Conservation (phyloP, 75 land plant genomes). For the Chamaecyparis obtusa region DNA sequence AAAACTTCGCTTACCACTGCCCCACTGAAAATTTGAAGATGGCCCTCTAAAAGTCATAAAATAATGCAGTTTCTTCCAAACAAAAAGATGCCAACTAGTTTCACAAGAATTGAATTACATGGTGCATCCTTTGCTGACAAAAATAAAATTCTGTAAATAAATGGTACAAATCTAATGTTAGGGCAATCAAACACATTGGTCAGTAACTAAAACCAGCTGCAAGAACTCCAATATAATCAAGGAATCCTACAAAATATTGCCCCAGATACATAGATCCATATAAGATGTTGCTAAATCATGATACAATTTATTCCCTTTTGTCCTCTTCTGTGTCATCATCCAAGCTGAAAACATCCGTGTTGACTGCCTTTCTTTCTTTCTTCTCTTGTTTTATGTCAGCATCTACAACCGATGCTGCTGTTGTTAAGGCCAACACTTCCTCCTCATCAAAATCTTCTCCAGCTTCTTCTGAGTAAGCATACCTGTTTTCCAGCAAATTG, state of each 20-base stretch:
- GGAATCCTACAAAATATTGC: background rate
- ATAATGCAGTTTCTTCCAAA: background rate
- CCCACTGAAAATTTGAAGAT: background rate
- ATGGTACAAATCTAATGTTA: background rate
- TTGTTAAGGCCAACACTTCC: slow-evolving; percentile 29
- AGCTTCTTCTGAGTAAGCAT: slow-evolving; percentile 44
- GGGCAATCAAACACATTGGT: slow-evolving; percentile 5
- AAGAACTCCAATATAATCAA: slow-evolving; percentile 5
- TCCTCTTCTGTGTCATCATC: slow-evolving; percentile 59
- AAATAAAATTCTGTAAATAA: background rate
- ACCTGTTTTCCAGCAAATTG: slow-evolving; percentile 21
- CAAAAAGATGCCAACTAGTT: background rate
- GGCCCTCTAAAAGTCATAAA: background rate
- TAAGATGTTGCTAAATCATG: background rate
- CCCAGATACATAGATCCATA: background rate
- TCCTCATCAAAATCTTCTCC: slow-evolving; percentile 43
- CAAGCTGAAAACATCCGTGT: slow-evolving; percentile 4
- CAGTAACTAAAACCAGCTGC: background rate
- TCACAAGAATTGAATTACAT: slow-evolving; percentile 1
- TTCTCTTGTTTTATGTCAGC: slow-evolving; percentile 1
- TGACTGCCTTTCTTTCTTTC: slow-evolving; percentile 18
- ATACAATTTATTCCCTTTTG: slow-evolving; percentile 41
- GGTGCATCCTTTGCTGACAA: background rate
- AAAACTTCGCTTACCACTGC: background rate
- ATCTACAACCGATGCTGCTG: slow-evolving; percentile 8